Conservation (phyloP, 441 rosid genomes). For the Adansonia grandidieri region DNA sequence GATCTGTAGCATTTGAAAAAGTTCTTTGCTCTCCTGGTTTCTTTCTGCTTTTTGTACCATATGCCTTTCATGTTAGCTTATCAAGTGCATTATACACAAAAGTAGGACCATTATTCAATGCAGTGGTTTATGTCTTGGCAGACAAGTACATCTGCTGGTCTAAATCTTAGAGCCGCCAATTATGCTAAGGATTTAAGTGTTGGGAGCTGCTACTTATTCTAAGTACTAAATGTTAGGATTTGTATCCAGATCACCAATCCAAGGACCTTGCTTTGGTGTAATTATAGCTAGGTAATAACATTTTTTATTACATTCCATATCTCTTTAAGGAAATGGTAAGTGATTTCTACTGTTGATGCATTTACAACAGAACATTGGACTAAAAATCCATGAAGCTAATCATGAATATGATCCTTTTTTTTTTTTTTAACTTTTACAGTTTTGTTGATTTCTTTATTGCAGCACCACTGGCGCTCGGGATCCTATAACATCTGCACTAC, state of each 20-base stretch:
- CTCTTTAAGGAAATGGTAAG: conserved; percentile 1
- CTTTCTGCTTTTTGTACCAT: not conserved
- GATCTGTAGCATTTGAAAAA: conserved; percentile 5
- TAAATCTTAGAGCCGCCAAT: not conserved
- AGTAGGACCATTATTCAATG: not conserved
- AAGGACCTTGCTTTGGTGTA: not conserved
- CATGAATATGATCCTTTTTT: not conserved
- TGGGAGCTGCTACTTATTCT: not conserved
- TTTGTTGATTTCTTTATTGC: conserved; percentile 35
- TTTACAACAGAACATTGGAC: not conserved
- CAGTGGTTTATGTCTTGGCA: not conserved
- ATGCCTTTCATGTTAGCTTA: not conserved
- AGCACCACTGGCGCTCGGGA: conserved; percentile 96
- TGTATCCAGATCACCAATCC: not conserved
- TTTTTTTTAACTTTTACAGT: not conserved
- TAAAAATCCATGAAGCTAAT: not conserved
- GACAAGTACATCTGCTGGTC: not conserved
- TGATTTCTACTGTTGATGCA: not conserved
- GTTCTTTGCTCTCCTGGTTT: not conserved
- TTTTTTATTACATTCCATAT: not conserved
- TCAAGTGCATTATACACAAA: not conserved
- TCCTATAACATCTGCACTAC: conserved; percentile 87
- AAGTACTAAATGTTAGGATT: not conserved
- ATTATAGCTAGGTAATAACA: not conserved
- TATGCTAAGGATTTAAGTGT: not conserved